Percentiles rank a stretch among this genome's conserved stretches.
phyloP scores from a whole-genome alignment of 306 rosid genomes.

The Spatholobus suberectus region DNA sequence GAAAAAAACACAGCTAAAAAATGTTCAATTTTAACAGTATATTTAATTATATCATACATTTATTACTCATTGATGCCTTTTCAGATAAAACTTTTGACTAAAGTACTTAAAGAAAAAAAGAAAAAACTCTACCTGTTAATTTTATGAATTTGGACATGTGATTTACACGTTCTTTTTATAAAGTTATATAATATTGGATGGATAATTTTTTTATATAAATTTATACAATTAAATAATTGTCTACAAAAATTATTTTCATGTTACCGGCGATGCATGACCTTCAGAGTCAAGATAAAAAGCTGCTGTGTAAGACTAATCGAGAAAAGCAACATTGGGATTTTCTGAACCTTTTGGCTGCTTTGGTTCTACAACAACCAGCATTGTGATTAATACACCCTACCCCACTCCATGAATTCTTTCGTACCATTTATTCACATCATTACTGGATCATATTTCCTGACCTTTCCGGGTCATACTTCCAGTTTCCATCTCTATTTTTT shows the following conservation, averaged over 20 bases:
- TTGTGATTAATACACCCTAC: constrained; percentile 26
- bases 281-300: constrained; percentile 11
- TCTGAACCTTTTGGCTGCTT: not conserved
- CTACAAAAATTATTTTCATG: not conserved
- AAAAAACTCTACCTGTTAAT: not conserved
- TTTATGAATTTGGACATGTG: not conserved
- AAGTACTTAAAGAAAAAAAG: too few species aligned
- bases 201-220: too few species aligned
- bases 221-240: not conserved
- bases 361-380: constrained; percentile 48
- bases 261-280: not conserved
- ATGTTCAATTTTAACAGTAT: not conserved
- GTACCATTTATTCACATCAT: constrained; percentile 11
- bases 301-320: not conserved
- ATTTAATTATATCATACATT: not conserved
- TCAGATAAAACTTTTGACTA: not conserved
- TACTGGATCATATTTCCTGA: constrained; percentile 7
- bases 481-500: not conserved
- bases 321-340: constrained; percentile 31
- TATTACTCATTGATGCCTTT: not conserved
- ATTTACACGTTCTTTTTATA: too few species aligned
- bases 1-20: too few species aligned
- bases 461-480: not conserved
- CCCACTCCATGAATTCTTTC: constrained; percentile 20
- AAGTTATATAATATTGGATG: too few species aligned